A percentile compares a stretch with the other conserved stretches of the same genome.
These are phyloP conservation scores for Colletotrichum viniferum DNA, from an alignment of 2,329 filamentous ascomycete species.

Conservation along the genomic window DNA sequence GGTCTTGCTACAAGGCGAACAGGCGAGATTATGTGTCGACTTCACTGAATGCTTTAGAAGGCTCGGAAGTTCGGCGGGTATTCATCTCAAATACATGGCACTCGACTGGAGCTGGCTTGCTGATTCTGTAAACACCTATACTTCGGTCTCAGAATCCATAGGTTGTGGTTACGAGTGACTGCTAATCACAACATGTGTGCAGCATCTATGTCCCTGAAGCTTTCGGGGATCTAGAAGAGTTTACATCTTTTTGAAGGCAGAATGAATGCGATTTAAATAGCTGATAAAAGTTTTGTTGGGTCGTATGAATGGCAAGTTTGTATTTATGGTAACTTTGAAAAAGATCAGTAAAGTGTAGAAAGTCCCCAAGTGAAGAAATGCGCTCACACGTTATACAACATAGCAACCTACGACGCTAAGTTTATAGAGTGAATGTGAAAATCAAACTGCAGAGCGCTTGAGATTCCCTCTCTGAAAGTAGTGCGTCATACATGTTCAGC, in stretches of 20 bases:
- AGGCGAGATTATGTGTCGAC: not conserved
- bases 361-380: not conserved
- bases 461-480: fast-evolving
- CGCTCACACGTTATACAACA: fast-evolving
- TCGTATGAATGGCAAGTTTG: not conserved
- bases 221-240: not conserved
- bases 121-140: not conserved
- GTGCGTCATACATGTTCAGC: fast-evolving
- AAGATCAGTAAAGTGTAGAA: not conserved
- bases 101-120: not conserved
- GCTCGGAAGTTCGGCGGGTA: not conserved
- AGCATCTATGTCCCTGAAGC: not conserved
- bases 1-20: not conserved
- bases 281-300: fast-evolving
- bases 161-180: not conserved
- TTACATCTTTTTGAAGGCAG: not conserved
- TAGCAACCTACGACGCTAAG: fast-evolving
- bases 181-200: not conserved
- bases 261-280: fast-evolving
- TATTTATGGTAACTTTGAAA: not conserved
- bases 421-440: fast-evolving
- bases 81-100: not conserved
- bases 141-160: not conserved
- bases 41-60: not conserved
- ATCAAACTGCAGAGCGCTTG: not conserved